Base-by-base conservation (phyloP, 352 stramenopile species). In the Phytophthora fragariae region DNA sequence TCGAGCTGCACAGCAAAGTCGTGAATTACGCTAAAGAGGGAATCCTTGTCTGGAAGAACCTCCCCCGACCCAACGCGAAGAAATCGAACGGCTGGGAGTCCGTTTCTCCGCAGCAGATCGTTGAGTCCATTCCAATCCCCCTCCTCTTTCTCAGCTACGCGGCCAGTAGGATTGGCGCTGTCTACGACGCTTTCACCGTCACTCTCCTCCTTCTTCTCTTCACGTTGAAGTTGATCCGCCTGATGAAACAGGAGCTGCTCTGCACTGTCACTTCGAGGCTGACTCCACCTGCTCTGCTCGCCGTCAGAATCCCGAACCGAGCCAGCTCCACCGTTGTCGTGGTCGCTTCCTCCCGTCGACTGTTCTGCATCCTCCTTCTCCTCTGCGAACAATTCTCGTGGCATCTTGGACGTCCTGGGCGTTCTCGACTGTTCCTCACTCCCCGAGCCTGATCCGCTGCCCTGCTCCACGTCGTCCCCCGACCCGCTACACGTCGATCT, bases 1-100 rank as follows among this genome's bases (percentile, higher is more conserved):
- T 90, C 80, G 9, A 93, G 66, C 52, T 93, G 85, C 15, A 83
- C 67, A 0, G 81, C 65, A 56, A 93, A 80, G 17, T 93, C 86
- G 15, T 95, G 85, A 9, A 95, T 80, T 14, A 91, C 64, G 46
- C 69, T 81, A 29, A 90, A 84, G 0, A 93, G 65, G 6, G 88
- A 92, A 5, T 75, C 67, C 11, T 75, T 70, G 3, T 87, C 80
- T 17, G 88, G 88, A 0, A 85, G 41, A 11, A 73, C 33, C 24
- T 79, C 37, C 2, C 35, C 37, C 41, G 66, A 59, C 33, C 47
- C 55, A 29, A 33, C 63, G 19, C 72, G 73, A 46, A 77, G 60
- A 41, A 92, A 82, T 7, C 67, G 68, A 41, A 94, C 62, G 19
- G 62, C 71, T 12, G 84, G 77, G 14, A 94, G 80, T 0, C 75